phyloP scores from a whole-genome alignment of 768 basidiomycete genomes.

The Podaxis sp. region DNA sequence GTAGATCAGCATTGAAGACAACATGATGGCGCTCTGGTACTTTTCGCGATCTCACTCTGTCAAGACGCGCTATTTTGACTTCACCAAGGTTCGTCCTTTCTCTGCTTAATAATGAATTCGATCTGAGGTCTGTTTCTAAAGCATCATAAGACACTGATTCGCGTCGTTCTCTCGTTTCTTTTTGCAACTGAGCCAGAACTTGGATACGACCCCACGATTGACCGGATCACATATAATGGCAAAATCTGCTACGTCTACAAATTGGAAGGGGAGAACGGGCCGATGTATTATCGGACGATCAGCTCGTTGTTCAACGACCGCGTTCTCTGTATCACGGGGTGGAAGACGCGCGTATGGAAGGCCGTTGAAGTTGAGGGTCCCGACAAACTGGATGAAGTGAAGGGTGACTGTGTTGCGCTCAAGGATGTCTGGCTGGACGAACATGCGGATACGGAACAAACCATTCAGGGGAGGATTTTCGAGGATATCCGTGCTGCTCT shows the following conservation, averaged over 20 bases:
- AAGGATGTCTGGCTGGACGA: slow-evolving; percentile 19
- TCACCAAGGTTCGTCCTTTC: background rate
- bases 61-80: background rate
- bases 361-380: slow-evolving; percentile 2
- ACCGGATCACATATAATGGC: too few relatives aligned
- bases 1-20: too few relatives aligned
- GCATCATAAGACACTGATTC: too few relatives aligned
- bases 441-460: slow-evolving; percentile 2
- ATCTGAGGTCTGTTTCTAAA: background rate
- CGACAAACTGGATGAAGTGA: background rate
- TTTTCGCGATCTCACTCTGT: slow-evolving; percentile 6
- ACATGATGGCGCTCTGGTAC: background rate
- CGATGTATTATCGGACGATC: background rate
- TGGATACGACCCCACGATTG: too few relatives aligned
- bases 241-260: too few relatives aligned
- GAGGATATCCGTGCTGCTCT: too few relatives aligned
- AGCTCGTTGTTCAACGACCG: background rate
- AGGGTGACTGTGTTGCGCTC: slow-evolving; percentile 8
- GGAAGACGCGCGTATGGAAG: slow-evolving; percentile 14
- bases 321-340: slow-evolving; percentile 6
- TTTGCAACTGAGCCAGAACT: too few relatives aligned
- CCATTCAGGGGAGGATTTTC: too few relatives aligned
- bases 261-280: background rate
- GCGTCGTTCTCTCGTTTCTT: too few relatives aligned
- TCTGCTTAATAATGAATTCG: background rate